Conservation (phyloP, 345 rosid genomes). For the rapeseed (Brassica napus) region DNA sequence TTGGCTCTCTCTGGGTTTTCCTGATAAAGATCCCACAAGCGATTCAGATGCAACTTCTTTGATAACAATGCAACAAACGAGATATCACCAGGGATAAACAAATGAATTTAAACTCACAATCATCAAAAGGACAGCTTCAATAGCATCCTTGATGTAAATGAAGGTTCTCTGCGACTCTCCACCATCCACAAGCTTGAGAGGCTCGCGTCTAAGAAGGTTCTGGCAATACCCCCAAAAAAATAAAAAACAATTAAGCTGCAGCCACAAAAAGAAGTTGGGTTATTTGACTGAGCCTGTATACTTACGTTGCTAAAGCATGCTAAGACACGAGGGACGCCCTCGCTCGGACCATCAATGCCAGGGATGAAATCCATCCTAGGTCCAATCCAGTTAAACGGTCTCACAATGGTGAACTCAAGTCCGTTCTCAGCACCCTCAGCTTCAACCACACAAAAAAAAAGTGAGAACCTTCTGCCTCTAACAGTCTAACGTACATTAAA, state of each 20-base stretch:
- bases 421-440: constrained; percentile 99
- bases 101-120: constrained; percentile 53
- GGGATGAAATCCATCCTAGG: constrained; percentile 99
- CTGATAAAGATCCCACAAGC: constrained; percentile 38
- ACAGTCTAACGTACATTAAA: not conserved
- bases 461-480: not conserved
- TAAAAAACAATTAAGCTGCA: not conserved
- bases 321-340: constrained; percentile 97
- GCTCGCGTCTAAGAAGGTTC: constrained; percentile 79
- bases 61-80: not conserved
- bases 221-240: constrained; percentile 12
- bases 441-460: constrained; percentile 38
- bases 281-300: not conserved
- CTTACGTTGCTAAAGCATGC: constrained; percentile 98
- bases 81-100: not conserved
- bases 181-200: constrained; percentile 97
- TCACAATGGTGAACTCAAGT: constrained; percentile 91
- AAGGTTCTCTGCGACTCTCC: constrained; percentile 96
- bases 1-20: constrained; percentile 96
- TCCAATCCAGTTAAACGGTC: constrained; percentile 99
- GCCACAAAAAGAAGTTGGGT: not conserved
- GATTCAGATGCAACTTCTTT: constrained; percentile 22
- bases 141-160: constrained; percentile 94
- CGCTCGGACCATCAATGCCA: constrained; percentile 98
- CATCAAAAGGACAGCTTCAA: constrained; percentile 93